Evolutionary conservation across 202 grass and related monocot genomes (phyloP).

Genomic region (Brachypodium distachyon): DNA sequence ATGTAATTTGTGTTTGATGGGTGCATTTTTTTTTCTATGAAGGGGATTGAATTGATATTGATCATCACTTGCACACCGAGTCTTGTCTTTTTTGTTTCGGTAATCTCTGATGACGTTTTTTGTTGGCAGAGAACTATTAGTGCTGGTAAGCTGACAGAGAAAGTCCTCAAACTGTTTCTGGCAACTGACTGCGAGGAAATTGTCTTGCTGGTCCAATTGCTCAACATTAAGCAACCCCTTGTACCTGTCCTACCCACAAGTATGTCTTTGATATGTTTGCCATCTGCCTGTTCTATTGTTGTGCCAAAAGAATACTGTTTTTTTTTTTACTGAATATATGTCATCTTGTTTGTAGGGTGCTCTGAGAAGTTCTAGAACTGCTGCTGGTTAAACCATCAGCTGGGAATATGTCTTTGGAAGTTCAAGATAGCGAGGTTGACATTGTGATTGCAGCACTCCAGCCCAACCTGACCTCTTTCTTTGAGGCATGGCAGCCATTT

Average conservation of each 20-base stretch:
- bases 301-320: background rate
- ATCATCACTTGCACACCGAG: background rate
- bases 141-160: conserved; percentile 87
- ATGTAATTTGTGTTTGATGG: background rate
- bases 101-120: background rate
- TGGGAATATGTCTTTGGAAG: conserved; percentile 61
- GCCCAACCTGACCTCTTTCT: conserved; percentile 63
- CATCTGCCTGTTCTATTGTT: background rate
- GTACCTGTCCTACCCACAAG: conserved; percentile 71
- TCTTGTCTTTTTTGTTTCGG: background rate
- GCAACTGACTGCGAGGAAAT: conserved; percentile 76
- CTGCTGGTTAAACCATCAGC: background rate
- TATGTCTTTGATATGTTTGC: conserved; percentile 6
- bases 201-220: conserved; percentile 36
- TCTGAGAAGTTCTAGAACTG: conserved; percentile 71
- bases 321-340: conserved; percentile 18
- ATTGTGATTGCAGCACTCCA: conserved; percentile 88
- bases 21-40: background rate
- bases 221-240: conserved; percentile 69
- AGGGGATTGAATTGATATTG: background rate
- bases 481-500: conserved; percentile 87
- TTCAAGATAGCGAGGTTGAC: conserved; percentile 77
- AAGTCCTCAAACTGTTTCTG: conserved; percentile 70
- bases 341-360: conserved; percentile 47
- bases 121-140: conserved; percentile 59